Conservation (phyloP, 495 filamentous ascomycete genomes). For the Podospora conica region DNA sequence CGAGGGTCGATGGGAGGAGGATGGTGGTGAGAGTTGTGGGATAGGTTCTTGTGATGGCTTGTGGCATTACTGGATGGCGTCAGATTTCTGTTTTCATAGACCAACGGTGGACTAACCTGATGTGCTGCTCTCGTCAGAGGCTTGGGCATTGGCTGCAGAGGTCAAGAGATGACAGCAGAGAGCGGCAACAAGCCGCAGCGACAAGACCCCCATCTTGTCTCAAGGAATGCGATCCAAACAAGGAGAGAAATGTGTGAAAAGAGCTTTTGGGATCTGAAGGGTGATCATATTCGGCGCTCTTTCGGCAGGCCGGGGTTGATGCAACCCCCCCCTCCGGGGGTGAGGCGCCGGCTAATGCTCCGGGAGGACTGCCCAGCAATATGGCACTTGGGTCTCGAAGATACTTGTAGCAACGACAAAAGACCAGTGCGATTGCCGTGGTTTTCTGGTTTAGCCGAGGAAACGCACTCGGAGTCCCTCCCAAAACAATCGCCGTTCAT, state of each 20-base stretch:
- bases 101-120: neutral
- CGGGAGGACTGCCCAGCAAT: neutral
- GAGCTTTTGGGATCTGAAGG: neutral
- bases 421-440: neutral
- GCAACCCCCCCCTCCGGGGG: neutral
- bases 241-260: neutral
- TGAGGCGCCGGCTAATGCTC: neutral
- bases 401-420: neutral
- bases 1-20: neutral
- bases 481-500: neutral
- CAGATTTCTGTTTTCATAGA: neutral
- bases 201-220: neutral
- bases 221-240: too few relatives aligned
- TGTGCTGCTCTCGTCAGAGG: neutral
- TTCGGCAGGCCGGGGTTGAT: neutral
- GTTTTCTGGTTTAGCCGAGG: neutral
- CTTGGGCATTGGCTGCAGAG: neutral
- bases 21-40: slow-evolving; percentile 18
- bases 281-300: neutral
- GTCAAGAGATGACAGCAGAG: neutral
- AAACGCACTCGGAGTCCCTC: neutral
- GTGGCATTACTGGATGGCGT: neutral
- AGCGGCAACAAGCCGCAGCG: neutral
- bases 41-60: slow-evolving; percentile 10
- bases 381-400: neutral